phyloP scores from a whole-genome alignment of 495 filamentous ascomycete genomes.

The Aspergillus cavernicola region DNA sequence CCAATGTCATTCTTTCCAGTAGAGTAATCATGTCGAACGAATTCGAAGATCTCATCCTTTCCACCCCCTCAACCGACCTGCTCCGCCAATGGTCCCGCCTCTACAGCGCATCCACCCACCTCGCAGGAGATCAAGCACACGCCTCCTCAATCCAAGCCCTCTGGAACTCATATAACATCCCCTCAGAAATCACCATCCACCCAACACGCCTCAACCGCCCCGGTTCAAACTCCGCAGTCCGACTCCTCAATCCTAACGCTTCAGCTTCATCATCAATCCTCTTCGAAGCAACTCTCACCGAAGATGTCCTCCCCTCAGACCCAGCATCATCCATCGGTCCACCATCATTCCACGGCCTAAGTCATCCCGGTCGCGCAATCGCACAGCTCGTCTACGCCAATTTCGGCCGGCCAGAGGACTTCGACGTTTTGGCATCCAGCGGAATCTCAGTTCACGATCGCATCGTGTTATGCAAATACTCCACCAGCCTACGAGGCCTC shows the following conservation, averaged over 20 bases:
- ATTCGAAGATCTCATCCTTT: no score
- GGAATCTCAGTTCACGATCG: not conserved
- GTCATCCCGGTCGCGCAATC: not conserved
- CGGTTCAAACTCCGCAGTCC: not conserved
- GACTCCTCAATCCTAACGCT: no score
- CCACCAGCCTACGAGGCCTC: not conserved
- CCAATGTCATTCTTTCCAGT: no score
- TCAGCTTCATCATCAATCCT: not conserved
- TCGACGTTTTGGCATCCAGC: not conserved
- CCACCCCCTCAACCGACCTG: not conserved
- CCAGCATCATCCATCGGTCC: not conserved
- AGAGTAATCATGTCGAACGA: no score
- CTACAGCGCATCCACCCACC: not conserved
- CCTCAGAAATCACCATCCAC: not conserved
- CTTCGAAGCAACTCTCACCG: not conserved
- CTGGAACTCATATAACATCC: not conserved
- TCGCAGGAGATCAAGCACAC: not conserved
- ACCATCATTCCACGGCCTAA: not conserved
- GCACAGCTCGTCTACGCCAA: conserved; percentile 2
- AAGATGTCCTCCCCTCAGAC: not conserved
- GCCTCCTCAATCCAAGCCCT: not conserved
- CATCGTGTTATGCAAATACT: not conserved
- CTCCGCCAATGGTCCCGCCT: not conserved
- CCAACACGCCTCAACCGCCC: not conserved
- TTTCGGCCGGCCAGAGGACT: not conserved